These are phyloP conservation scores for Rhododendron mucronatum DNA, from an alignment of 148 eudicot species.

Conservation along the genomic window DNA sequence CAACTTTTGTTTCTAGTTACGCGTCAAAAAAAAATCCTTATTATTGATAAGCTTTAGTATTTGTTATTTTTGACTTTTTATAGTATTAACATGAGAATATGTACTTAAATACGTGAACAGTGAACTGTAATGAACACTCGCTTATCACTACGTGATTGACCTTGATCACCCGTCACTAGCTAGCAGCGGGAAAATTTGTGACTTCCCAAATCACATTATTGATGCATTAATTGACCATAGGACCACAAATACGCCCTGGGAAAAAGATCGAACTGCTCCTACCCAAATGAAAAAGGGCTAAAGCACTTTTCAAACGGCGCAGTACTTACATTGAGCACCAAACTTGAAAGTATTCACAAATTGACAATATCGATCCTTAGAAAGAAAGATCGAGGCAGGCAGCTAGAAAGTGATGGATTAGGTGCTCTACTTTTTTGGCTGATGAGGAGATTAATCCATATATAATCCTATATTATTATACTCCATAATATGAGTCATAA, in stretches of 20 bases:
- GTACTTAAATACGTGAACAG: background rate
- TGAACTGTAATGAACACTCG: background rate
- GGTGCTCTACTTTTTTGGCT: background rate
- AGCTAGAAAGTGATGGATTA: background rate
- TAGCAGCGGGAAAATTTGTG: background rate
- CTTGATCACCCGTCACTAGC: background rate
- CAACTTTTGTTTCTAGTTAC: background rate
- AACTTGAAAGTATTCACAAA: background rate
- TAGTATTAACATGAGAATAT: background rate
- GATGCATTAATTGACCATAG: background rate
- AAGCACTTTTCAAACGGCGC: background rate
- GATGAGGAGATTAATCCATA: background rate
- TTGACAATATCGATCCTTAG: background rate
- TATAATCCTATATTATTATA: background rate
- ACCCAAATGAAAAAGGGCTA: background rate
- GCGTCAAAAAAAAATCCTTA: background rate
- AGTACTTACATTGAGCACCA: background rate
- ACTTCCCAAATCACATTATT: background rate
- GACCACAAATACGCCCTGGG: too few species aligned
- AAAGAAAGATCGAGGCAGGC: background rate
- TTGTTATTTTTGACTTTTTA: background rate
- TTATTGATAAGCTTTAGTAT: background rate
- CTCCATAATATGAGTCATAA: background rate
- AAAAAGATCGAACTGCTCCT: too few species aligned
- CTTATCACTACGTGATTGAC: background rate